Evolutionary conservation across 179 eudicot genomes (phyloP), one percentile per base, ranked within the genome.

Genomic region (Nepenthes alata): DNA sequence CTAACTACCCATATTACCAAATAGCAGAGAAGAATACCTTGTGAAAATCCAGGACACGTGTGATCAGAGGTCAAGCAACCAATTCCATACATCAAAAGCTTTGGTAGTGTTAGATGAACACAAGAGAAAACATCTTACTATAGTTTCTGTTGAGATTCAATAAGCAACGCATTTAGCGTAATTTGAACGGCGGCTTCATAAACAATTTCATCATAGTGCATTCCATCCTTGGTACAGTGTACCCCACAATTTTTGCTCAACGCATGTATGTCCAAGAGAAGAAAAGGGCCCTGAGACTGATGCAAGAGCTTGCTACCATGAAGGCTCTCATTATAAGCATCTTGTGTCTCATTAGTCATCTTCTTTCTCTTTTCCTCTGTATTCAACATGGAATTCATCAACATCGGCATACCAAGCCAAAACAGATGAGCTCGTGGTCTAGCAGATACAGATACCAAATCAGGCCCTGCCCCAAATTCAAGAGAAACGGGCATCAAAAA

Each of bases 351-450:
- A 62, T 65, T 70, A 2, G 75, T 91, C 98, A 91, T 84, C 77
- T 74, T 91, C 61, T 68, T 79, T 73, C 72, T 78, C 80, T 91
- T 91, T 73, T 84, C 95, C 67, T 81, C 91, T 3, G 95, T 81
- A 66, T 84, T 91, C 77, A 91, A 59, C 96, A 84, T 81, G 2
- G 87, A 77, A 76, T 81, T 83, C 37, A 91, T 70, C 80, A 91
- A 69, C 36, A 67, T 75, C 5, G 98, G 98, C 89, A 86, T 77
- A 37, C 96, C 85, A 7, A 91, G 72, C 98, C 98, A 91, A 67
- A 91, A 91, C 63, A 89, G 52, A 64, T 91, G 96, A 8, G 90
- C 80, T 8, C 69, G 79, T 16, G 94, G 65, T 44, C 75, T 72
- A 37, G 66, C 54, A 1, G 80, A 63, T 60, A 58, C 64, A 2